Evolutionary conservation across 2,329 filamentous ascomycete species (phyloP).

Genomic region (Triangularia setosa): DNA sequence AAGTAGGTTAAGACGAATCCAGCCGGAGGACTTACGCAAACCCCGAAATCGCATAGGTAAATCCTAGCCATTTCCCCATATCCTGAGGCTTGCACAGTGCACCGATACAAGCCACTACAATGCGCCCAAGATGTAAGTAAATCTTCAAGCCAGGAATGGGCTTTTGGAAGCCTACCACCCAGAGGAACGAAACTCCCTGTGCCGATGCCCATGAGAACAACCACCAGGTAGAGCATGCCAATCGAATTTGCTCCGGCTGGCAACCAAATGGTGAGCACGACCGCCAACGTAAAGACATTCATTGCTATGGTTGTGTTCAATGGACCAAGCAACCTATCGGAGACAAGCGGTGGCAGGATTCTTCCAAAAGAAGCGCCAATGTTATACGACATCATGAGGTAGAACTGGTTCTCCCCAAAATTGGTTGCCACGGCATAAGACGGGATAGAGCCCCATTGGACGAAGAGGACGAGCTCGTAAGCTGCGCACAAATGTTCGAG

Average conservation of each 20-base stretch:
- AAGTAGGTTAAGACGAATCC: not conserved
- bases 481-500: constrained; percentile 20
- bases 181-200: constrained; percentile 31
- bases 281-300: constrained; percentile 26
- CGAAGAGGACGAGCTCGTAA: constrained; percentile 32
- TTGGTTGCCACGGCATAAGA: constrained; percentile 26
- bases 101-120: constrained; percentile 28
- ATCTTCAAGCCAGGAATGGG: not conserved
- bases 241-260: constrained; percentile 26
- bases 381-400: constrained; percentile 31
- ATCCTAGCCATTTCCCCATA: constrained; percentile 30
- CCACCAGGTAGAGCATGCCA: constrained; percentile 25
- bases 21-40: constrained; percentile 26
- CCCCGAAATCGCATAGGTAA: constrained; percentile 28
- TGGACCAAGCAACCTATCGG: constrained; percentile 23
- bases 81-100: constrained; percentile 25
- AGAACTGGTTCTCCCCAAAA: constrained; percentile 27
- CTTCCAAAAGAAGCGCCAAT: constrained; percentile 30
- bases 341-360: constrained; percentile 26
- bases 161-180: constrained; percentile 18
- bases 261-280: constrained; percentile 27
- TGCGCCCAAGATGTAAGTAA: not conserved
- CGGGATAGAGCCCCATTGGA: constrained; percentile 32
- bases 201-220: constrained; percentile 29
- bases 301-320: constrained; percentile 28